A percentile compares a stretch with the other conserved stretches of the same genome.
Evolutionary conservation across 192 early-diverging fungal genomes (phyloP).

Genomic region (Linnemannia zychae): DNA sequence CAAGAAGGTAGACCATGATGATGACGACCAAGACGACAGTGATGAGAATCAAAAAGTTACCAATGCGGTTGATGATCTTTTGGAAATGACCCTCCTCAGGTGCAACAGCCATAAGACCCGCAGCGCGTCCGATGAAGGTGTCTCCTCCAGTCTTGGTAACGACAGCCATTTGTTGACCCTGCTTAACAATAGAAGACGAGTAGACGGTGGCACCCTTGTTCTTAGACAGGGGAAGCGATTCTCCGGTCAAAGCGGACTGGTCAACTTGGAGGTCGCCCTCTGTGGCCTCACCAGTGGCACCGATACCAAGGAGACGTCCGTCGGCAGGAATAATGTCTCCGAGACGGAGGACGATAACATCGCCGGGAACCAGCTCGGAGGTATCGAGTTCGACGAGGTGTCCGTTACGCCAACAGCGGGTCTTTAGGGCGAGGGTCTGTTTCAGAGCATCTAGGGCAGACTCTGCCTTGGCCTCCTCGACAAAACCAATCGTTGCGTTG

Average conservation of each 20-base stretch:
- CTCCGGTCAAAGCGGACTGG: slow-evolving; percentile 93
- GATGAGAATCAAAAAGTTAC: slow-evolving; percentile 91
- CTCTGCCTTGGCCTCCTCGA: slow-evolving; percentile 93
- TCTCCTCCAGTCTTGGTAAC: slow-evolving; percentile 92
- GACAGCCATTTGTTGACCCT: slow-evolving; percentile 92
- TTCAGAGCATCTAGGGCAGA: slow-evolving; percentile 93
- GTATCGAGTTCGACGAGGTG: slow-evolving; percentile 80
- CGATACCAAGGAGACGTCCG: slow-evolving; percentile 81
- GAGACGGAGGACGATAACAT: slow-evolving; percentile 90
- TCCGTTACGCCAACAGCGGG: slow-evolving; percentile 83
- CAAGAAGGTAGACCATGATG: slow-evolving; percentile 79
- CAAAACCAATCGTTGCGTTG: slow-evolving; percentile 93
- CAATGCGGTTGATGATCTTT: slow-evolving; percentile 93
- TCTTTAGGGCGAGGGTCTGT: slow-evolving; percentile 91
- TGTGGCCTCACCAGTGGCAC: slow-evolving; percentile 81
- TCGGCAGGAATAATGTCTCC: slow-evolving; percentile 97
- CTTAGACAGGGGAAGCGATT: slow-evolving; percentile 92
- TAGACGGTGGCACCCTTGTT: slow-evolving; percentile 85
- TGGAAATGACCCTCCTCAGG: slow-evolving; percentile 96
- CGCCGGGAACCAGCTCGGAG: slow-evolving; percentile 87
- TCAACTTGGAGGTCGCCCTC: slow-evolving; percentile 88
- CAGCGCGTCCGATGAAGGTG: slow-evolving; percentile 95
- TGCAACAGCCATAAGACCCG: slow-evolving; percentile 90
- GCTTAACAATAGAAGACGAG: slow-evolving; percentile 94
- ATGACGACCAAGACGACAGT: slow-evolving; percentile 83